phyloP scores from a whole-genome alignment of 805 yeast species.

The Metschnikowia henanensis region DNA sequence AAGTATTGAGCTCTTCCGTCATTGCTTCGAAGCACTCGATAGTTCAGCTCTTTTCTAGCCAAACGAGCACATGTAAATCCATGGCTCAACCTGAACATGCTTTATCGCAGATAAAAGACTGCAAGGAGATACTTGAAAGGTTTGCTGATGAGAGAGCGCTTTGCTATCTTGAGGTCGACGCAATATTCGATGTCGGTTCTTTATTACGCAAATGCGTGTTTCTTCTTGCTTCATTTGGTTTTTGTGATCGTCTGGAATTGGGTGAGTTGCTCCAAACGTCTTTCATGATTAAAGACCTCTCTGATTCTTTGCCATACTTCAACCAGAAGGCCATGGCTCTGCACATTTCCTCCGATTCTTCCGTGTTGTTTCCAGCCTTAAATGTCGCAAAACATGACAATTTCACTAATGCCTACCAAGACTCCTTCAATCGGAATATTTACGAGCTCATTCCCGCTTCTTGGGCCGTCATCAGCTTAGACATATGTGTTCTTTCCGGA shows the following conservation, averaged over 20 bases:
- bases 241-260: slow-evolving; percentile 1
- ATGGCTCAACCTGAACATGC: neutral
- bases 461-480: slow-evolving; percentile 65
- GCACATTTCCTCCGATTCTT: neutral
- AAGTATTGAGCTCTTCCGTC: too few species aligned
- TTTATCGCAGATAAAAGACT: slow-evolving; percentile 5
- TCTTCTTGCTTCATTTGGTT: slow-evolving; percentile 9
- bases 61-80: too few species aligned
- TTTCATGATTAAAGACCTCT: slow-evolving; percentile 16
- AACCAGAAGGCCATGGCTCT: slow-evolving; percentile 5
- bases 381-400: slow-evolving; percentile 6
- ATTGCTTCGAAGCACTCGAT: too few species aligned
- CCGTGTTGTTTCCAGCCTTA: slow-evolving; percentile 18
- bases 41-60: too few species aligned
- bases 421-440: slow-evolving; percentile 12
- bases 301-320: slow-evolving; percentile 10
- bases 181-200: slow-evolving; percentile 9
- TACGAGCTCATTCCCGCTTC: slow-evolving; percentile 34
- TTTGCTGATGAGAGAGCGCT: slow-evolving; percentile 2
- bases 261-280: slow-evolving; percentile 20
- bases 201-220: slow-evolving; percentile 11
- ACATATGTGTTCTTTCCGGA: slow-evolving; percentile 55
- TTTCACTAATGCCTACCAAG: slow-evolving; percentile 11
- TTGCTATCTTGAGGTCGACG: slow-evolving; percentile 7
- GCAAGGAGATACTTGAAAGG: slow-evolving; percentile 11